Conservation (phyloP, 1,284 basidiomycete species). For the Sanghuangporus sanghuang region DNA sequence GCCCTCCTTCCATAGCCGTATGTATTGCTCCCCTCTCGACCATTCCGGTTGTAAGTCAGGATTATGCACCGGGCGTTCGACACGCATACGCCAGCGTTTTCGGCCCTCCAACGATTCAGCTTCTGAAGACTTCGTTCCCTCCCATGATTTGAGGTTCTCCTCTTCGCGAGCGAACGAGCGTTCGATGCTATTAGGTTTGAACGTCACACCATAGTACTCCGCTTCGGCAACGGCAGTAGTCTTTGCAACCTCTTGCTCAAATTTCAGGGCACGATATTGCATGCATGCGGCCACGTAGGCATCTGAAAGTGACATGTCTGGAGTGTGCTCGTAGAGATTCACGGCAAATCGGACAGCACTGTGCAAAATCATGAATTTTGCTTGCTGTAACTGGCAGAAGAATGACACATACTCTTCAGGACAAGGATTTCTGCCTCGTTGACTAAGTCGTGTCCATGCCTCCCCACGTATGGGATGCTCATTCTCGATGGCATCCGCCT, state of each 20-base stretch:
- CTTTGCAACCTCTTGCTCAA: slow-evolving; percentile 77
- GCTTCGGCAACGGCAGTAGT: slow-evolving; percentile 81
- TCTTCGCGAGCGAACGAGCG: slow-evolving; percentile 59
- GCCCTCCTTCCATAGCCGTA: slow-evolving; percentile 64
- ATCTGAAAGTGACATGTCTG: slow-evolving; percentile 62
- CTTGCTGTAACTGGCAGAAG: not conserved
- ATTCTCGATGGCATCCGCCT: slow-evolving; percentile 53
- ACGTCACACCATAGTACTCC: slow-evolving; percentile 68
- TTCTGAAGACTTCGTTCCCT: slow-evolving; percentile 49
- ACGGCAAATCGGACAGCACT: slow-evolving; percentile 82
- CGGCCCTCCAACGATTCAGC: slow-evolving; percentile 56
- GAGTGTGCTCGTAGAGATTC: slow-evolving; percentile 63
- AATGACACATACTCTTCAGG: slow-evolving; percentile 79
- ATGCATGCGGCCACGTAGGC: slow-evolving; percentile 80
- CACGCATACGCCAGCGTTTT: slow-evolving; percentile 71
- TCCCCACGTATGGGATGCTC: slow-evolving; percentile 54
- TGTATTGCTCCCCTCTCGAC: slow-evolving; percentile 66
- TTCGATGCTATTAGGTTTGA: slow-evolving; percentile 58
- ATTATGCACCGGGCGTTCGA: slow-evolving; percentile 41
- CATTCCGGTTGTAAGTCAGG: slow-evolving; percentile 36
- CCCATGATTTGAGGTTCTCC: slow-evolving; percentile 53
- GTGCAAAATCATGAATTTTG: slow-evolving; percentile 18
- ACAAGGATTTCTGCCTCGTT: slow-evolving; percentile 77
- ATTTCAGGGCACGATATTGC: slow-evolving; percentile 84
- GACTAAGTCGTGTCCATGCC: slow-evolving; percentile 72